A percentile compares a stretch with the other conserved stretches of the same genome.
phyloP scores from a whole-genome alignment of 352 stramenopile species.

The Blastocystis sp. region DNA sequence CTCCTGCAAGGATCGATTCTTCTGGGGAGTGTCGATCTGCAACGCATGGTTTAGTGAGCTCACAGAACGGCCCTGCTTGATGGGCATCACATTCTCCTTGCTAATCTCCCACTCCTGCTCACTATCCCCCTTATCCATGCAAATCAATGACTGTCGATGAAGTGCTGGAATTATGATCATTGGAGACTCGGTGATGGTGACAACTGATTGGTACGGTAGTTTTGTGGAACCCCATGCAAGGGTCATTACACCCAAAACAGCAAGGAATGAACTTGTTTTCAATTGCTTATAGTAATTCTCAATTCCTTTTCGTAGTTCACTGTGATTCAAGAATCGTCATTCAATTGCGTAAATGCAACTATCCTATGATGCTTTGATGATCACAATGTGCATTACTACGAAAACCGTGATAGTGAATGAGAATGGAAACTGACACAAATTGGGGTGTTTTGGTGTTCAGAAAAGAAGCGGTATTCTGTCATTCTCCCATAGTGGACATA shows the following conservation, averaged over 20 bases:
- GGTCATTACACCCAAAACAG: neutral
- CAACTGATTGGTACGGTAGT: neutral
- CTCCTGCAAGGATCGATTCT: conserved; percentile 1
- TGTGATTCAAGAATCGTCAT: too few relatives aligned
- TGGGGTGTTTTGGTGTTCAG: too few relatives aligned
- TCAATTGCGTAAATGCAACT: too few relatives aligned
- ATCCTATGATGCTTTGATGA: too few relatives aligned
- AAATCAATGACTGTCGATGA: neutral
- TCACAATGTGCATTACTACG: too few relatives aligned
- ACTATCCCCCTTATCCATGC: conserved; percentile 9
- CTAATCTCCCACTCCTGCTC: conserved; percentile 61
- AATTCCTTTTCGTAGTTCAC: too few relatives aligned
- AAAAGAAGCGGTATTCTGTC: too few relatives aligned
- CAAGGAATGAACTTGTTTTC: too few relatives aligned
- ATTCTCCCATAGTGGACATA: too few relatives aligned
- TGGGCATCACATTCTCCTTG: conserved; percentile 50
- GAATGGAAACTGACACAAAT: too few relatives aligned
- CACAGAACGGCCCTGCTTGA: conserved; percentile 50
- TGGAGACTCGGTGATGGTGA: neutral
- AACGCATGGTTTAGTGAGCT: conserved; percentile 37
- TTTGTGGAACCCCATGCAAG: neutral
- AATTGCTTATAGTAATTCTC: too few relatives aligned
- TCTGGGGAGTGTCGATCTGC: conserved; percentile 35
- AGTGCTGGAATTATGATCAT: neutral
- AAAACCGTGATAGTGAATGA: too few relatives aligned